Base-by-base conservation (phyloP, 2,329 filamentous ascomycete genomes). In the Taxawa tesnikishii region DNA sequence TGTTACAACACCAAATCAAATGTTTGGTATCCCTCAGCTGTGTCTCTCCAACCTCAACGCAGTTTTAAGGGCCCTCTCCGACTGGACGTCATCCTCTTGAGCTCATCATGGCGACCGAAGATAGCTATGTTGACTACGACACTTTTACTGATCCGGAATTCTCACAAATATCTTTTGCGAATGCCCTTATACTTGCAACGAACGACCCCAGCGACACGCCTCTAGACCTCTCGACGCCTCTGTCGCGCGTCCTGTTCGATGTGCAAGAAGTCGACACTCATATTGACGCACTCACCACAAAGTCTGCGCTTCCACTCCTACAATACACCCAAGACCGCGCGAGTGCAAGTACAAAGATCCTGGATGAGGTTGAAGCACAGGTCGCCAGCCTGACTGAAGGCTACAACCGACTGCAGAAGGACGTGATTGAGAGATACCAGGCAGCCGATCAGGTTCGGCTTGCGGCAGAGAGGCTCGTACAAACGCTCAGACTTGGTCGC, bases 201-300 rank as follows among this genome's bases (percentile, higher is more conserved):
- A 96, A 96, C 65, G 93, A 94, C 60, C 70, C 84, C 37, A 83
- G 79, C 44, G 90, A 96, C 59, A 79, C 79, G 2, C 81, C 84
- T 5, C 73, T 96, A 47, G 90, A 98, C 56, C 79, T 98, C 36
- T 88, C 85, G 5, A 96, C 90, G 11, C 88, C 90, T 3, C 70
- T 98, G 29, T 94, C 87, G 4, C 76, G 84, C 33, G 87, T 94
- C 4, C 75, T 96, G 5, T 98, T 98, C 59, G 90, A 98, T 58
- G 79, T 90, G 3, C 90, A 96, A 53, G 90, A 96, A 58, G 80
- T 98, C 43, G 88, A 96, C 59, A 93, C 87, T 0, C 85, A 93
- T 53, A 94, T 98, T 41, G 84, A 98, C 55, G 72, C 74, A 3
- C 70, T 96, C 25, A 92, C 88, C 5, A 90, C 85, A 3, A 78